Evolutionary conservation across 441 rosid species (phyloP).

Genomic region (Corymbia citriodora): DNA sequence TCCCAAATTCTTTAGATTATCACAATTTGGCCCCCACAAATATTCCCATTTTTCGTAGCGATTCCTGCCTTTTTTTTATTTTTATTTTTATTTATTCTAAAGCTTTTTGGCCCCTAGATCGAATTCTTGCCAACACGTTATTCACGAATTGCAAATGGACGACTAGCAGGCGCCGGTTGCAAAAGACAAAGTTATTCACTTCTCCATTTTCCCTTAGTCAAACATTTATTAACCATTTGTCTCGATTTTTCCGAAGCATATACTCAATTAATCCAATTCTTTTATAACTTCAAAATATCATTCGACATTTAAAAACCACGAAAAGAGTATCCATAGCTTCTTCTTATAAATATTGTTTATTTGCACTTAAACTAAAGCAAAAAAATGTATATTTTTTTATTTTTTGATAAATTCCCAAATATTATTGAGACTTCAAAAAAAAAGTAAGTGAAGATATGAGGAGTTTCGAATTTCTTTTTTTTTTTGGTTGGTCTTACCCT

Average conservation of each 20-base stretch:
- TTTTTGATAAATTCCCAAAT: fast-evolving
- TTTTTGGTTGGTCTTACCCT: too few species aligned
- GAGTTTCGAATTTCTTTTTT: background rate
- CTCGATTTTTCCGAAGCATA: fast-evolving
- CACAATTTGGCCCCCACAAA: background rate
- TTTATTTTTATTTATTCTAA: background rate
- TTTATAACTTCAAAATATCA: fast-evolving
- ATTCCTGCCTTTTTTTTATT: background rate
- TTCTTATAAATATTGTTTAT: background rate
- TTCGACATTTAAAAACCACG: background rate
- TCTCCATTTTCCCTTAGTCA: fast-evolving
- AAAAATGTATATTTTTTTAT: fast-evolving
- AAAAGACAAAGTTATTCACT: background rate
- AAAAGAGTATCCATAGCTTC: fast-evolving
- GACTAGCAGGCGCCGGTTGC: background rate
- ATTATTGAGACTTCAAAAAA: background rate
- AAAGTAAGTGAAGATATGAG: background rate
- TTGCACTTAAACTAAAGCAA: background rate
- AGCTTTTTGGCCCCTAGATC: background rate
- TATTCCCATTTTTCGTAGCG: background rate
- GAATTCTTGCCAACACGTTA: background rate
- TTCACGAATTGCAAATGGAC: background rate
- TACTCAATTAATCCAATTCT: background rate
- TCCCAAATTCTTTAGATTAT: background rate
- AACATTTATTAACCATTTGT: fast-evolving